phyloP scores from a whole-genome alignment of 192 early-diverging fungal genomes.

The Paraglomus brasilianum region DNA sequence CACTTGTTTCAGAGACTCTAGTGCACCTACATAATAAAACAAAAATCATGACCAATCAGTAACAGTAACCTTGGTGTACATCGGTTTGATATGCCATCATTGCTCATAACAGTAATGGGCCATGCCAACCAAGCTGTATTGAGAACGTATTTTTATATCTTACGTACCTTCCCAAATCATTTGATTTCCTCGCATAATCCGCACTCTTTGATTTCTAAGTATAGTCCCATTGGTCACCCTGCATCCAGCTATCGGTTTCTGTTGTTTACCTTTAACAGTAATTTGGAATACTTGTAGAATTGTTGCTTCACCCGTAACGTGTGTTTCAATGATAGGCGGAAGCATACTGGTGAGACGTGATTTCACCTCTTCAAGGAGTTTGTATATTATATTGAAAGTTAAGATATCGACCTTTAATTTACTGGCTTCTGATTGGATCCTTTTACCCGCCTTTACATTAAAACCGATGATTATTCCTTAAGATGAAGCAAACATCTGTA shows the following conservation, averaged over 20 bases:
- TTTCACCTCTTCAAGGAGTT: constrained; percentile 90
- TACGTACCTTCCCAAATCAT: constrained; percentile 70
- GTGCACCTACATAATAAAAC: constrained; percentile 40
- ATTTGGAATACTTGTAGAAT: constrained; percentile 84
- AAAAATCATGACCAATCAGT: constrained; percentile 13
- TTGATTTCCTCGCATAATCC: constrained; percentile 66
- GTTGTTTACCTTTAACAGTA: constrained; percentile 70
- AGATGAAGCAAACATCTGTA: neutral
- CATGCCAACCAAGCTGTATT: constrained; percentile 9
- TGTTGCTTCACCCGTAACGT: constrained; percentile 86
- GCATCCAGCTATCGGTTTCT: constrained; percentile 81
- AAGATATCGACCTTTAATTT: constrained; percentile 64
- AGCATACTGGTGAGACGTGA: constrained; percentile 69
- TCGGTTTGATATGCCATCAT: neutral
- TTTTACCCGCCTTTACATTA: constrained; percentile 84
- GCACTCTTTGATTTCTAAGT: constrained; percentile 53
- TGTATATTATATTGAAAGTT: constrained; percentile 85
- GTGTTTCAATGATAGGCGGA: constrained; percentile 72
- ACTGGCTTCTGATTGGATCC: constrained; percentile 59
- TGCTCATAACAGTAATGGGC: neutral
- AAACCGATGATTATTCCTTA: constrained; percentile 78
- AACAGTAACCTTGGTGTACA: too few relatives aligned
- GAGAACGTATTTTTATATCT: constrained; percentile 23
- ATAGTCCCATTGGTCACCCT: constrained; percentile 76
- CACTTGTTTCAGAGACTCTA: constrained; percentile 79